phyloP scores from a whole-genome alignment of 1,139 yeast species.

The Oligophagozyma castellii region DNA sequence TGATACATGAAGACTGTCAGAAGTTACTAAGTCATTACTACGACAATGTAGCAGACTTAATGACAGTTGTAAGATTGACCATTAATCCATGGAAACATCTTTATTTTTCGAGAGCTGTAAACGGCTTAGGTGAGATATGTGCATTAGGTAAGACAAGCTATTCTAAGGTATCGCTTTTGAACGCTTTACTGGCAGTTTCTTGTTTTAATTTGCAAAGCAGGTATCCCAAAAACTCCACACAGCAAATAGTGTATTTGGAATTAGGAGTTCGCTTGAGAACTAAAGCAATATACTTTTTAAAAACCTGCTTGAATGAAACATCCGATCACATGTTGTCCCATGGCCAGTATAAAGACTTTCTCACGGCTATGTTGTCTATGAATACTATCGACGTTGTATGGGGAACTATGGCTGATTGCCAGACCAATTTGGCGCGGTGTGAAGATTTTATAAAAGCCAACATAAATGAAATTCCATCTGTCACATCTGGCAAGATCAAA shows the following conservation, averaged over 20 bases:
- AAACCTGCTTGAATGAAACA: constrained; percentile 35
- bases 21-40: constrained; percentile 61
- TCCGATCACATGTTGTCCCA: constrained; percentile 18
- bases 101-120: constrained; percentile 67
- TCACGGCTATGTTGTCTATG: constrained; percentile 78
- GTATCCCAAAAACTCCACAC: constrained; percentile 31
- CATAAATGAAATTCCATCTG: constrained; percentile 46
- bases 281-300: constrained; percentile 60
- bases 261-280: constrained; percentile 61
- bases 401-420: constrained; percentile 86
- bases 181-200: constrained; percentile 69
- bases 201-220: constrained; percentile 72
- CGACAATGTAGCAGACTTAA: constrained; percentile 70
- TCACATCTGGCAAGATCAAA: constrained; percentile 61
- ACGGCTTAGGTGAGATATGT: constrained; percentile 65
- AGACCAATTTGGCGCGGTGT: constrained; percentile 61
- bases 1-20: constrained; percentile 50
- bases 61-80: constrained; percentile 75
- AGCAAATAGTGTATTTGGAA: constrained; percentile 56
- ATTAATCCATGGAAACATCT: constrained; percentile 83
- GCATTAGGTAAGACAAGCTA: constrained; percentile 63
- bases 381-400: constrained; percentile 79
- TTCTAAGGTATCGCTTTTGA: constrained; percentile 64
- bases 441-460: constrained; percentile 41
- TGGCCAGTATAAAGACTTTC: constrained; percentile 72